Evolutionary conservation across 2,329 filamentous ascomycete genomes (phyloP).

Genomic region (Cytospora schulzeri): DNA sequence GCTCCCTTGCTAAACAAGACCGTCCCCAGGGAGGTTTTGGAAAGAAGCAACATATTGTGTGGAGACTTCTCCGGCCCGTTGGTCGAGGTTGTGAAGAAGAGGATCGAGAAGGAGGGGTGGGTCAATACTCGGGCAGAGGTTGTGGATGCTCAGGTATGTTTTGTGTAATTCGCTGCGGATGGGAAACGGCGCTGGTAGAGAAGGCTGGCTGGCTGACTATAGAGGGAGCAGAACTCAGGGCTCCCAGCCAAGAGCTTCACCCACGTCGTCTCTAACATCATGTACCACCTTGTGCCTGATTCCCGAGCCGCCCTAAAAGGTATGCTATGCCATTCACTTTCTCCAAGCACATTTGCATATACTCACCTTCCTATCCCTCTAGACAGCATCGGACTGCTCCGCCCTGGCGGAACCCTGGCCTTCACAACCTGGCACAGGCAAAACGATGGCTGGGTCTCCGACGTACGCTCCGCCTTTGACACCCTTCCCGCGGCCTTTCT

Average conservation of each 20-base stretch:
- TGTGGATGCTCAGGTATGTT: slow-evolving; percentile 50
- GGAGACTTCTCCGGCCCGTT: slow-evolving; percentile 49
- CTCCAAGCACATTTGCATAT: background rate
- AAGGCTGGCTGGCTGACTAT: slow-evolving; percentile 1
- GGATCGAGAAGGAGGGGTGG: slow-evolving; percentile 48
- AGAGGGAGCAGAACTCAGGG: slow-evolving; percentile 31
- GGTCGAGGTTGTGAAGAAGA: slow-evolving; percentile 43
- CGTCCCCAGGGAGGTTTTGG: slow-evolving; percentile 42
- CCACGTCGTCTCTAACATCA: slow-evolving; percentile 34
- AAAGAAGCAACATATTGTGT: slow-evolving; percentile 50
- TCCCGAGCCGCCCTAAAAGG: slow-evolving; percentile 34
- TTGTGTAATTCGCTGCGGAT: too few relatives aligned
- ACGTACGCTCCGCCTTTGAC: slow-evolving; percentile 43
- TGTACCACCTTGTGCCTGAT: slow-evolving; percentile 34
- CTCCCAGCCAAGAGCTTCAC: slow-evolving; percentile 31
- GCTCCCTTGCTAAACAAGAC: slow-evolving; percentile 46
- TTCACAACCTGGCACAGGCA: slow-evolving; percentile 40
- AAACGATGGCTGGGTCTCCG: slow-evolving; percentile 40
- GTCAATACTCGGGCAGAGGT: slow-evolving; percentile 45
- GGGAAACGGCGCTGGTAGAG: background rate
- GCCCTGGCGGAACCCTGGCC: slow-evolving; percentile 43
- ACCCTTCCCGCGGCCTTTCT: slow-evolving; percentile 44
- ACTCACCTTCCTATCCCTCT: background rate
- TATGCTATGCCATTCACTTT: slow-evolving; percentile 4
- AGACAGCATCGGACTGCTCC: slow-evolving; percentile 44